These are phyloP conservation scores for Rosa persica DNA, from an alignment of 306 rosid genomes.

Conservation along the genomic window DNA sequence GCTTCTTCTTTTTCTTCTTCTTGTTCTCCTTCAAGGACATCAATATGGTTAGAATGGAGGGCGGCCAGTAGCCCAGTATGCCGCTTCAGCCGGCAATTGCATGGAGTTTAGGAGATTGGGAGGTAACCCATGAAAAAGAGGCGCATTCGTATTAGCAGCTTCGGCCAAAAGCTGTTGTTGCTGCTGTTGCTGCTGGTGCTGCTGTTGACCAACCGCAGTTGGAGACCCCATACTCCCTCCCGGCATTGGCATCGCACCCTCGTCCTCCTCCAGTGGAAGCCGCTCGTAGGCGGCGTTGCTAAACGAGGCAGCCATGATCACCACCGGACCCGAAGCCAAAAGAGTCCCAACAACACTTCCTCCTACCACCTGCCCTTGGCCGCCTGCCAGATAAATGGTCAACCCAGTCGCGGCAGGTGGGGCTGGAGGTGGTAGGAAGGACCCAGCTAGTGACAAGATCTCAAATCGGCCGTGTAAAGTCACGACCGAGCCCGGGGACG, in stretches of 20 bases:
- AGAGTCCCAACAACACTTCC: slow-evolving; percentile 83
- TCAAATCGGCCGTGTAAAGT: slow-evolving; percentile 87
- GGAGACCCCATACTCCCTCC: slow-evolving; percentile 66
- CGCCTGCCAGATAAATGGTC: slow-evolving; percentile 84
- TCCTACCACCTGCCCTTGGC: slow-evolving; percentile 95
- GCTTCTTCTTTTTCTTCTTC: background rate
- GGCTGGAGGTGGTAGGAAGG: slow-evolving; percentile 89
- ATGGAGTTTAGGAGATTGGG: slow-evolving; percentile 78
- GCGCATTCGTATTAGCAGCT: slow-evolving; percentile 48
- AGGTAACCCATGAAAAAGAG: slow-evolving; percentile 70
- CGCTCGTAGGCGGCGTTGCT: slow-evolving; percentile 98
- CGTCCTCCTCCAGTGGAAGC: slow-evolving; percentile 90
- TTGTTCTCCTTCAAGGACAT: background rate
- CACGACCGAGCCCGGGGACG: slow-evolving; percentile 79
- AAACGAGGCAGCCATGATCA: slow-evolving; percentile 91
- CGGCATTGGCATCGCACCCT: slow-evolving; percentile 49
- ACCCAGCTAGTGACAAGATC: slow-evolving; percentile 81
- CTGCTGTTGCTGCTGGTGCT: slow-evolving; percentile 39
- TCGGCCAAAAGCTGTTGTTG: slow-evolving; percentile 59
- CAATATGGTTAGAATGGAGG: slow-evolving; percentile 59
- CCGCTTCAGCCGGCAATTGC: slow-evolving; percentile 74
- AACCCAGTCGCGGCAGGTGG: slow-evolving; percentile 81
- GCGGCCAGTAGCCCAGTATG: slow-evolving; percentile 72
- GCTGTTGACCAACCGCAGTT: slow-evolving; percentile 29
- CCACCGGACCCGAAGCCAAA: slow-evolving; percentile 83